Base-by-base conservation (phyloP, 306 rosid species). In the Rosa multiflora region DNA sequence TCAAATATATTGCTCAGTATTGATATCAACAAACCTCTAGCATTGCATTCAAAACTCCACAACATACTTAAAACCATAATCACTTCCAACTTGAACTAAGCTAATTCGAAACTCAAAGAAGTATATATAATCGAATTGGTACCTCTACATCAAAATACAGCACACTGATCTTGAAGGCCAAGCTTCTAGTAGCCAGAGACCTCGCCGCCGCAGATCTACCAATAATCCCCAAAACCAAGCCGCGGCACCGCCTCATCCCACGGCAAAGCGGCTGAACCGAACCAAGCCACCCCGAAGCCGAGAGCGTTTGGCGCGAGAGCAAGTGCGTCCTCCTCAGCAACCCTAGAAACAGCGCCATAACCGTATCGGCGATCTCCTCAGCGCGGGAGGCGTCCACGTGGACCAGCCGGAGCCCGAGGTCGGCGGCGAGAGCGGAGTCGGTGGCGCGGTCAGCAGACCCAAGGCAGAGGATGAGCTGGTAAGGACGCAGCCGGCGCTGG, bases 201-300 rank as follows among this genome's bases (percentile, higher is more conserved):
- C 93, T 83, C 51, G 98, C 97, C 26, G 99, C 91, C 15, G 97
- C 95, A 86, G 98, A 96, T 84, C 97, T 91, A 43, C 99, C 99
- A 3, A 96, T 82, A 59, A 96, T 96, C 72, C 99, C 98, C 75
- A 96, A 82, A 26, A 91, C 99, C 83, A 96, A 80, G 5, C 99
- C 99, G 10, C 99, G 95, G 74, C 99, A 96, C 39, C 99, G 90
- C 64, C 99, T 85, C 99, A 96, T 96, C 61, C 99, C 99, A 0
- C 98, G 94, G 82, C 97, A 96, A 72, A 96, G 92, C 9, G 98
- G 99, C 88, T 93, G 99, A 0, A 96, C 88, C 13, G 99, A 91
- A 11, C 99, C 99, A n/a, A 91, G 98, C 98, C 99, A 96, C 1
- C 98, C 97, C 2, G 99, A 93, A 63, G 98, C 98, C 29, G 29